These are phyloP conservation scores for Nicotiana paniculata DNA, from an alignment of 257 asterid species.

Conservation along the genomic window DNA sequence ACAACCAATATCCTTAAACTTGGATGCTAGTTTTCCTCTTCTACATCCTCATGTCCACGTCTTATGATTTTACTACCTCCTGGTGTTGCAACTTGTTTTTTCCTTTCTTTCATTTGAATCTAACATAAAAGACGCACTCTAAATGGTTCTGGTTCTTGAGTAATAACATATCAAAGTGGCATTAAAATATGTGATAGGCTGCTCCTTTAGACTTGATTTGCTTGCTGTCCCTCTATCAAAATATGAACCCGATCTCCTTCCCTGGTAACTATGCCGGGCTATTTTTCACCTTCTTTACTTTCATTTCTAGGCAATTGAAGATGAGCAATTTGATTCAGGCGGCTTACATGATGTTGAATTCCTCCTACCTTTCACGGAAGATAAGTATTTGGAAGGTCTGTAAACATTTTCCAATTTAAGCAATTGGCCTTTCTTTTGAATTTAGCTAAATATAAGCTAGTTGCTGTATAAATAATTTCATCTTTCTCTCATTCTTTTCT, in stretches of 20 bases:
- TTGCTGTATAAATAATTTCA: neutral
- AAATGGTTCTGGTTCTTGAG: neutral
- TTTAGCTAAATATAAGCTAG: neutral
- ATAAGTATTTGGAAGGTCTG: slow-evolving; percentile 66
- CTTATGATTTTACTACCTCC: neutral
- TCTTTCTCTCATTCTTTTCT: neutral
- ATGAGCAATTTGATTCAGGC: slow-evolving; percentile 49
- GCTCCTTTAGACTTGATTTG: neutral
- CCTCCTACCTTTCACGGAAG: slow-evolving; percentile 78
- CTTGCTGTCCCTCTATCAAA: neutral
- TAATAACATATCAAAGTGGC: neutral
- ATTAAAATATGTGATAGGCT: neutral
- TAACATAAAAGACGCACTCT: neutral
- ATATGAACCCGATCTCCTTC: neutral
- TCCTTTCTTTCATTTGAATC: neutral
- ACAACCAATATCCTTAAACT: neutral
- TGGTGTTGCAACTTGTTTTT: neutral
- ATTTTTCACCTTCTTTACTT: neutral
- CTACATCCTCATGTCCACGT: neutral
- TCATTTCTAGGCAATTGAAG: slow-evolving; percentile 46
- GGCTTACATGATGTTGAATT: slow-evolving; percentile 76
- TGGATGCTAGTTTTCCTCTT: slow-evolving; percentile 1
- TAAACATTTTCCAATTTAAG: neutral
- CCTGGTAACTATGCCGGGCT: neutral
- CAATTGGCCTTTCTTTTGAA: neutral